Conservation (phyloP, 2,329 filamentous ascomycete species). For the Scopulariopsis brevicaulis region DNA sequence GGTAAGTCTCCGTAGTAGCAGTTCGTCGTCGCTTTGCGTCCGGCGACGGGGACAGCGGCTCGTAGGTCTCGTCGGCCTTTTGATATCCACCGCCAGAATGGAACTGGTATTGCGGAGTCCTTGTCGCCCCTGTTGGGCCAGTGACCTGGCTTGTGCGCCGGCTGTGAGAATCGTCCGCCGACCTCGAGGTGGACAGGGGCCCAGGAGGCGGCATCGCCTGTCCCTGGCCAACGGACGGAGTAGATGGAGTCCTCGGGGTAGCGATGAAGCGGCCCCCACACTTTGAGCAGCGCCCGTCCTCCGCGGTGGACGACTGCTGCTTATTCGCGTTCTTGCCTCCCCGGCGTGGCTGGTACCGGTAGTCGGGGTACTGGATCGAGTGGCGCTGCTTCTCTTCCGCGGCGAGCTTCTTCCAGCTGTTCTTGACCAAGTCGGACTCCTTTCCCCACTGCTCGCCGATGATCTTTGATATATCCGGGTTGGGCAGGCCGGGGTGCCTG, state of each 20-base stretch:
- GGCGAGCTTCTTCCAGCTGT: constrained; percentile 79
- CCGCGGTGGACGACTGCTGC: constrained; percentile 26
- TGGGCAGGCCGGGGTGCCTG: constrained; percentile 78
- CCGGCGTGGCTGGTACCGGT: constrained; percentile 83
- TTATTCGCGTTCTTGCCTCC: constrained; percentile 22
- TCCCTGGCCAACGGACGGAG: background rate
- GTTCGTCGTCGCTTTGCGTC: constrained; percentile 54
- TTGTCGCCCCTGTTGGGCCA: background rate
- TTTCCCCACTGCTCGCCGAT: constrained; percentile 88
- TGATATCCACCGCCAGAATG: background rate
- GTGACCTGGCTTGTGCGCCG: background rate
- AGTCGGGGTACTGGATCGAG: constrained; percentile 81
- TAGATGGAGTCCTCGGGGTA: constrained; percentile 47
- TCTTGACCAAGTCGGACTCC: constrained; percentile 62
- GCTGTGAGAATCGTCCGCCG: background rate
- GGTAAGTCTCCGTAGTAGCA: constrained; percentile 27
- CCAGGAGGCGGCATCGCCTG: background rate
- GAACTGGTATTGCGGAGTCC: background rate
- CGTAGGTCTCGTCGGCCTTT: constrained; percentile 22
- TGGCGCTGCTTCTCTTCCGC: constrained; percentile 90
- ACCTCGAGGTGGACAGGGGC: background rate
- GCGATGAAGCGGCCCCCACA: constrained; percentile 59
- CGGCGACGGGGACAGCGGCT: constrained; percentile 30
- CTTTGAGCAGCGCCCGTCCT: constrained; percentile 49
- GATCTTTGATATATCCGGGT: constrained; percentile 95